phyloP scores from a whole-genome alignment of 228 moss, liverwort and hornwort genomes.

The Sphagnum magellanicum region DNA sequence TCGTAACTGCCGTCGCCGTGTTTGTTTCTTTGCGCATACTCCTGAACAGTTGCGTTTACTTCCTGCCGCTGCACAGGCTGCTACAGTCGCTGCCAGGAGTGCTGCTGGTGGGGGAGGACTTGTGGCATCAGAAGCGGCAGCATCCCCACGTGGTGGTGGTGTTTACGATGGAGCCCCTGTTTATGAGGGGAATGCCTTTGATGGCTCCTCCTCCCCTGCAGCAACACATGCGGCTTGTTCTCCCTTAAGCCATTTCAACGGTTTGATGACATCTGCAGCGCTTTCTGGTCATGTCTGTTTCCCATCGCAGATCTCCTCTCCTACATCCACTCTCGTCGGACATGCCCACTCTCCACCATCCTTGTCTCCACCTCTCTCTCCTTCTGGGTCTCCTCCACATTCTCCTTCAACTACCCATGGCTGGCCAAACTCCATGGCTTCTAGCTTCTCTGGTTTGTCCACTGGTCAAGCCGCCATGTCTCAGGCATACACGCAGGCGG shows the following conservation, averaged over 20 bases:
- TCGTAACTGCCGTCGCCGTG: conserved; percentile 86
- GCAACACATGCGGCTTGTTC: conserved; percentile 14
- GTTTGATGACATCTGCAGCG: conserved; percentile 21
- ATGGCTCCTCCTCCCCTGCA: conserved; percentile 32
- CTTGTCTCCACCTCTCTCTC: conserved; percentile 76
- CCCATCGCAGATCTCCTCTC: conserved; percentile 81
- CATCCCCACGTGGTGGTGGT: conserved; percentile 38
- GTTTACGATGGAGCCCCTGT: conserved; percentile 72
- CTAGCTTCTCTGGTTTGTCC: conserved; percentile 25
- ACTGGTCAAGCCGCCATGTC: conserved; percentile 32
- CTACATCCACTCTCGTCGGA: conserved; percentile 86
- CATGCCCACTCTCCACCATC: conserved; percentile 85
- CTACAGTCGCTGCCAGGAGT: conserved; percentile 69
- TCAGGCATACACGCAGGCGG: conserved; percentile 22
- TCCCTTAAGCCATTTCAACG: conserved; percentile 37
- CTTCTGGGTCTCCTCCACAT: conserved; percentile 76
- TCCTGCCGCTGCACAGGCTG: conserved; percentile 86
- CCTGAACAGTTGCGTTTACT: conserved; percentile 91
- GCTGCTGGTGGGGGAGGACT: background rate
- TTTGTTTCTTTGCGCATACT: conserved; percentile 97
- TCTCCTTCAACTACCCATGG: conserved; percentile 67
- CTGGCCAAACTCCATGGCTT: conserved; percentile 20
- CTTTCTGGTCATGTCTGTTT: conserved; percentile 60
- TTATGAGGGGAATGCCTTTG: conserved; percentile 49
- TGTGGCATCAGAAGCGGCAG: conserved; percentile 11